phyloP scores from a whole-genome alignment of 768 basidiomycete genomes.

The Imleria badia region DNA sequence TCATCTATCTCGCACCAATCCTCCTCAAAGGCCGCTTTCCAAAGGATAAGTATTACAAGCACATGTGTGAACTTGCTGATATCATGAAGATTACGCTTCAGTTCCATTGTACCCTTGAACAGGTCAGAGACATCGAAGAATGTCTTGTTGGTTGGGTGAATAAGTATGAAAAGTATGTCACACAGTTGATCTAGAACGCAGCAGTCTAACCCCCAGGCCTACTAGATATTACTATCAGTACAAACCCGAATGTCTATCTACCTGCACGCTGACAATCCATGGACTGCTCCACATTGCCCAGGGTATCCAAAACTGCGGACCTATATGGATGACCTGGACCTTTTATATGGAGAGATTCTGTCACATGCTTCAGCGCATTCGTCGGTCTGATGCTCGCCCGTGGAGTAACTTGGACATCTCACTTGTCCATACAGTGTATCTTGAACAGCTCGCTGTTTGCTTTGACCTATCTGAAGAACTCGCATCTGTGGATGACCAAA shows the following conservation, averaged over 20 bases:
- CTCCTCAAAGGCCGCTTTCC: conserved; percentile 9
- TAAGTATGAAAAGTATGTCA: conserved; percentile 5
- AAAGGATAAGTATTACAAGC: conserved; percentile 14
- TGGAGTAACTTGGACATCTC: no score
- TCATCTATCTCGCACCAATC: conserved; percentile 16
- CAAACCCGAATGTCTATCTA: background rate
- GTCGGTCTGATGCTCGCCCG: no score
- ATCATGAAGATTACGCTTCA: conserved; percentile 8
- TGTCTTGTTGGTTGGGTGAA: conserved; percentile 1
- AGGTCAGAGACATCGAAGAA: background rate
- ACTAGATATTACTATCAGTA: background rate
- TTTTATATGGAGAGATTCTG: background rate
- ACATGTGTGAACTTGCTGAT: conserved; percentile 1
- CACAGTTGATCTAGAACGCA: no score
- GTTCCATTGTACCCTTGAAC: background rate
- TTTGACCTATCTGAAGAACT: no score
- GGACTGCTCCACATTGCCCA: background rate
- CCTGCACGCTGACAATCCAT: background rate
- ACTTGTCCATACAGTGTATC: no score
- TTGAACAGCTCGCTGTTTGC: no score
- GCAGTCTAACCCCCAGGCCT: no score
- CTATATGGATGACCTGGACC: background rate
- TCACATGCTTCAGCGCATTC: background rate
- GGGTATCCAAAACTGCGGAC: background rate
- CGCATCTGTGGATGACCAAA: no score